Percentiles rank a stretch among this genome's conserved stretches.
Evolutionary conservation across 2,329 filamentous ascomycete species (phyloP).

Genomic region (Cladosporium oxysporum): DNA sequence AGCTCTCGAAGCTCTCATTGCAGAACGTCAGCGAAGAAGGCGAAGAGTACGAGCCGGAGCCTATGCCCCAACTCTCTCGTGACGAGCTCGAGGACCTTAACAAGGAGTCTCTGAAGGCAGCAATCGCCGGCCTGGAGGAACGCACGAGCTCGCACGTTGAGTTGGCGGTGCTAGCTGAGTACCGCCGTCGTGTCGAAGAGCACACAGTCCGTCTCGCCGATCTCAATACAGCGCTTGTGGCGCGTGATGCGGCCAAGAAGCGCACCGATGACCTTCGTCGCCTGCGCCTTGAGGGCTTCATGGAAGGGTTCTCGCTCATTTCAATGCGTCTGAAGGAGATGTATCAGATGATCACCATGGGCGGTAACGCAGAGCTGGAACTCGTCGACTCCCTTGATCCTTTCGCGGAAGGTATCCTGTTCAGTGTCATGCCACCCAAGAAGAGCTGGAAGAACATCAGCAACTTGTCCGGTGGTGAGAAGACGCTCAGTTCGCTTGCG

Average conservation of each 20-base stretch:
- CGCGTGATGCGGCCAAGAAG: slow-evolving; percentile 85
- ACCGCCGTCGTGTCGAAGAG: slow-evolving; percentile 81
- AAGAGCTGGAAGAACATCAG: slow-evolving; percentile 99
- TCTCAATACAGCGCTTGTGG: slow-evolving; percentile 72
- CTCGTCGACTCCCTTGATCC: slow-evolving; percentile 94
- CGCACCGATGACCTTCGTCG: slow-evolving; percentile 89
- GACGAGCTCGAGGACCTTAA: slow-evolving; percentile 66
- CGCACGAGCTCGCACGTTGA: slow-evolving; percentile 87
- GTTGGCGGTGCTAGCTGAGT: slow-evolving; percentile 83
- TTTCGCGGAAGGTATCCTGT: slow-evolving; percentile 94
- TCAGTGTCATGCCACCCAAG: slow-evolving; percentile 98
- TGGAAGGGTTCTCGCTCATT: slow-evolving; percentile 95
- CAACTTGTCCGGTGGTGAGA: slow-evolving; percentile 93
- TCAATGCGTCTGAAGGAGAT: slow-evolving; percentile 96
- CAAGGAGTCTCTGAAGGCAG: slow-evolving; percentile 62
- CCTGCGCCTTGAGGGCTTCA: slow-evolving; percentile 90
- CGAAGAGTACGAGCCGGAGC: slow-evolving; percentile 56
- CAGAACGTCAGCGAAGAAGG: slow-evolving; percentile 70
- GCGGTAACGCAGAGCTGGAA: slow-evolving; percentile 95
- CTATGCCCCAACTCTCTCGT: slow-evolving; percentile 77
- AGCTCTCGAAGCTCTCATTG: slow-evolving; percentile 77
- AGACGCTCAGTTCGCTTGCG: slow-evolving; percentile 89
- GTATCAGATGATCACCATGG: slow-evolving; percentile 99
- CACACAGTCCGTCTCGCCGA: slow-evolving; percentile 80
- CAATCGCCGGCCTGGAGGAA: slow-evolving; percentile 68